phyloP scores from a whole-genome alignment of 768 basidiomycete species.

The Hortiboletus campestris region DNA sequence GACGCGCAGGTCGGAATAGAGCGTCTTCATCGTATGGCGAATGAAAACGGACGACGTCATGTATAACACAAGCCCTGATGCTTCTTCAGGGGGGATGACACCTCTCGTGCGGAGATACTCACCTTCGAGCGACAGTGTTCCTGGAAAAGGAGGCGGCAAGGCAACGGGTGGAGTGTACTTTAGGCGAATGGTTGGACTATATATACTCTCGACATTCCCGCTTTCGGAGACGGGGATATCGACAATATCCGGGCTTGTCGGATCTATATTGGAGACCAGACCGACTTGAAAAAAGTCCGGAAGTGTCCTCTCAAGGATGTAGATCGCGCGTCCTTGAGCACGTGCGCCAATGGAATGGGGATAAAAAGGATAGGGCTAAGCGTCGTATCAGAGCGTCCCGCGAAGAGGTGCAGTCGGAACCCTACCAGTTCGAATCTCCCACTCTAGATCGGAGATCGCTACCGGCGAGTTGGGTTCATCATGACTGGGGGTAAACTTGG shows the following conservation, averaged over 20 bases:
- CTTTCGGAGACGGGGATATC: slow-evolving; percentile 27
- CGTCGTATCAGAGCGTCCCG: slow-evolving; percentile 33
- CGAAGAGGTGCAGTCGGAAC: slow-evolving; percentile 3
- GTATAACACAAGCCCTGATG: slow-evolving; percentile 67
- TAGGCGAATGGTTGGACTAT: slow-evolving; percentile 61
- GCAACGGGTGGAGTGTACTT: slow-evolving; percentile 66
- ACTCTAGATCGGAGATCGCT: slow-evolving; percentile 64
- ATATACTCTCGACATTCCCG: slow-evolving; percentile 44
- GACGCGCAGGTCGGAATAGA: slow-evolving; percentile 66
- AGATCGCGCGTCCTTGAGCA: slow-evolving; percentile 63
- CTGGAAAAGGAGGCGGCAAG: slow-evolving; percentile 68
- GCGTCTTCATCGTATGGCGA: slow-evolving; percentile 70
- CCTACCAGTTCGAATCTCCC: slow-evolving; percentile 75
- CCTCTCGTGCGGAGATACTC: slow-evolving; percentile 6
- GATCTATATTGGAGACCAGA: slow-evolving; percentile 56
- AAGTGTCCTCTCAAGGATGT: slow-evolving; percentile 64
- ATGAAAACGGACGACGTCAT: slow-evolving; percentile 67
- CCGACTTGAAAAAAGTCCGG: slow-evolving; percentile 71
- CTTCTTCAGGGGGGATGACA: not conserved
- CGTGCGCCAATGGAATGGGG: no score
- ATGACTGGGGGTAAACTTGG: slow-evolving; percentile 26
- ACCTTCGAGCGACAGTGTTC: slow-evolving; percentile 72
- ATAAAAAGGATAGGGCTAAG: not conserved
- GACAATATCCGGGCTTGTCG: slow-evolving; percentile 34
- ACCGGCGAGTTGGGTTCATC: slow-evolving; percentile 5